Conservation (phyloP, 257 asterid species). For the Solanum piurae region DNA sequence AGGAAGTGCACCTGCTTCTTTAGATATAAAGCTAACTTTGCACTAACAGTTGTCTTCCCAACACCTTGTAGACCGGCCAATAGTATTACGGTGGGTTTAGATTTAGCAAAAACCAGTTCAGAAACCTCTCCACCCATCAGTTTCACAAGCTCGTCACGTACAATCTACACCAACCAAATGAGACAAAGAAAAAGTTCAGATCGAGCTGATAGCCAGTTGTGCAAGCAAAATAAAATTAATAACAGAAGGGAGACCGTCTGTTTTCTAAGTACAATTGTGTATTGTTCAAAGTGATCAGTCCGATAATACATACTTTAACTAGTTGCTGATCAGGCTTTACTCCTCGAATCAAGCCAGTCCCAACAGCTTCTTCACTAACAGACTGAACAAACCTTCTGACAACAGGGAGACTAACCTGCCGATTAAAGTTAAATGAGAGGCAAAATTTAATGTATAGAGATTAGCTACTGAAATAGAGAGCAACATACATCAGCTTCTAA, state of each 20-base stretch:
- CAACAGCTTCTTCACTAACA: slow-evolving; percentile 85
- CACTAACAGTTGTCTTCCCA: slow-evolving; percentile 98
- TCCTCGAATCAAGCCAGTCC: slow-evolving; percentile 86
- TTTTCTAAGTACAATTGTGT: too few relatives aligned
- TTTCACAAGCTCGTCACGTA: slow-evolving; percentile 74
- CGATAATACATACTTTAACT: slow-evolving; percentile 55
- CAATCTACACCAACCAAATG: slow-evolving; percentile 40
- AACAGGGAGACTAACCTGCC: slow-evolving; percentile 98
- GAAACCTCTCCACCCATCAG: slow-evolving; percentile 98
- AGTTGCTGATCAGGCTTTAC: slow-evolving; percentile 94
- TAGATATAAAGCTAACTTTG: slow-evolving; percentile 89
- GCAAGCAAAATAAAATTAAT: not conserved
- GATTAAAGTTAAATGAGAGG: not conserved
- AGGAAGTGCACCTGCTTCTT: slow-evolving; percentile 63
- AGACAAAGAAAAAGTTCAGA: not conserved
- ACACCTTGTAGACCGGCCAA: slow-evolving; percentile 99
- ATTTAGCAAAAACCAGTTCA: slow-evolving; percentile 70
- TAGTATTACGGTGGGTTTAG: slow-evolving; percentile 73
- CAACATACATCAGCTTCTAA: slow-evolving; percentile 87
- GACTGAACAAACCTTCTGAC: slow-evolving; percentile 92
- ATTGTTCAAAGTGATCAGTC: not conserved
- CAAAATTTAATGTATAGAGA: not conserved
- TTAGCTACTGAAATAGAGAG: not conserved
- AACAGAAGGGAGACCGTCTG: not conserved
- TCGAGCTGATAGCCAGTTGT: not conserved